Evolutionary conservation across 345 rosid species (phyloP), one percentile per base, ranked within the genome.

Genomic region (Noccaea caerulescens): DNA sequence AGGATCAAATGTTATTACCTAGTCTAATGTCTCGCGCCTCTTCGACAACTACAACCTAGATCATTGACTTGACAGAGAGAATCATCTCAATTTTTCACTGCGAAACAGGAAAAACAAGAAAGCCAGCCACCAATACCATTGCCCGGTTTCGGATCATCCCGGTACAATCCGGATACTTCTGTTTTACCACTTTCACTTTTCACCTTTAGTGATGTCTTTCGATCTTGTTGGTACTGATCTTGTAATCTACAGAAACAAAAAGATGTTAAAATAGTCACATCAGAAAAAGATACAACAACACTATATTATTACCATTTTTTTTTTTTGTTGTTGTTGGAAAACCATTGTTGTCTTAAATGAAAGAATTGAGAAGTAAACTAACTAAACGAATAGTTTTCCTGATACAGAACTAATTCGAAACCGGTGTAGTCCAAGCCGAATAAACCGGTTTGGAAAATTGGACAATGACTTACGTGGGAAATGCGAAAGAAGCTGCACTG

Each of bases 401-500:
- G 18, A 16, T 0, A 16, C 8, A 32, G 2, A 61, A 52, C 41
- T 36, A 7, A 18, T 50, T 23, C 10, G 7, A 42, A 33, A 42
- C 61, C 33, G 10, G 27, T 34, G 34, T 10, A 47, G 41, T 73
- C 20, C 7, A 66, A 49, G 52, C 14, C 0, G 5, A 62, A 5
- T 42, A 9, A 51, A 20, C 56, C 10, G n/a, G 39, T 36, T 36
- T 38, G 2, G 4, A 59, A 38, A 30, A 6, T 50, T 51, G 12
- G 20, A 50, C 10, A 51, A 50, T 13, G 8, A 62, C 79, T 75
- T 56, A 76, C 79, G 50, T 47, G 45, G 75, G 70, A 56, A 69
- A 76, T 63, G 75, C 74, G 33, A 76, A 76, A n/a, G 75, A 76
- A 27, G 69, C 50, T 44, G 14, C 14, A 33, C 79, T 76, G 53